A percentile compares a stretch with the other conserved stretches of the same genome.
Evolutionary conservation across 306 rosid species (phyloP).

Genomic region (Lithocarpus polystachyus): DNA sequence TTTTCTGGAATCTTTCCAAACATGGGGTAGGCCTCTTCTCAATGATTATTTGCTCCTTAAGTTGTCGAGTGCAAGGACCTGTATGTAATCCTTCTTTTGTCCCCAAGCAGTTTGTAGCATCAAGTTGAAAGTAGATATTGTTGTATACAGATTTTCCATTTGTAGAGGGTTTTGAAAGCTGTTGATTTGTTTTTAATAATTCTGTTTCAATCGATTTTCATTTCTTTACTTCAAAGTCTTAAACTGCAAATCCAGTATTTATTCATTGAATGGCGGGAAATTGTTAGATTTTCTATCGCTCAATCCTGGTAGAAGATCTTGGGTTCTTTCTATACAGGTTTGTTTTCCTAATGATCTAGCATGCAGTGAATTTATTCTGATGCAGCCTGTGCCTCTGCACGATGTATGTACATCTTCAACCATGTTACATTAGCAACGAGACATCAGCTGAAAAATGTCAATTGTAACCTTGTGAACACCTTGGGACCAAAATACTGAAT

Average conservation of each 20-base stretch:
- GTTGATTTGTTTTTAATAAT: conserved; percentile 36
- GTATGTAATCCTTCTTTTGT: conserved; percentile 34
- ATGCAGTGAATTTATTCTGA: too few species aligned
- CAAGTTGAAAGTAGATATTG: conserved; percentile 38
- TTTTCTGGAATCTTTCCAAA: conserved; percentile 92
- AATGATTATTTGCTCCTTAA: conserved; percentile 17
- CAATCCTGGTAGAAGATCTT: too few species aligned
- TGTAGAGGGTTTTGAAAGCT: conserved; percentile 30
- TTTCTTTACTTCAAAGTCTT: neutral
- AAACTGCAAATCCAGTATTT: neutral
- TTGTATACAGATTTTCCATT: conserved; percentile 37
- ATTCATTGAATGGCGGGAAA: neutral
- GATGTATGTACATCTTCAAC: too few species aligned
- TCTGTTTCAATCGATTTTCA: conserved; percentile 13
- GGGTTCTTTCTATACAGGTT: too few species aligned
- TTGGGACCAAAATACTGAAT: too few species aligned
- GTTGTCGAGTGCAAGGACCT: conserved; percentile 17
- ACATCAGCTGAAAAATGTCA: too few species aligned
- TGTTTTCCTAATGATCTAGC: too few species aligned
- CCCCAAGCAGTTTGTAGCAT: conserved; percentile 36
- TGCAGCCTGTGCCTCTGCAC: too few species aligned
- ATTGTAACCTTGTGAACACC: too few species aligned
- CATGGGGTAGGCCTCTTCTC: conserved; percentile 32
- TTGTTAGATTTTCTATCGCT: neutral
- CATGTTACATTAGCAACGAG: too few species aligned